Percentiles rank a stretch among this genome's conserved stretches.
phyloP scores from a whole-genome alignment of 164 flowering plant species.

The grape (Vitis vinifera) region ASM3070453v1 NC_081808.1:5199001-5199500 shows the following conservation, averaged over 20 bases:
- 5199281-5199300: no score
- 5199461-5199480: no score
- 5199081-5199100: conserved; percentile 23
- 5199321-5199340: no score
- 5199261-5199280: conserved; percentile 6
- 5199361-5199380: no score
- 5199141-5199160: neutral
- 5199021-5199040: conserved; percentile 9
- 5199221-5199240: conserved; percentile 3
- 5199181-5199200: conserved; percentile 28
- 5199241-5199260: conserved; percentile 14
- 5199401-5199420: no score
- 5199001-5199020: conserved; percentile 20
- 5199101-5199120: neutral
- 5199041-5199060: conserved; percentile 3
- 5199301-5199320: no score
- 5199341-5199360: neutral
- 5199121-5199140: no score
- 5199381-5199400: no score
- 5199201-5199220: conserved; percentile 35
- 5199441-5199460: no score
- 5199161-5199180: neutral
- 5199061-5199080: conserved; percentile 46
- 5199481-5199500: no score
- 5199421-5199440: no score